Evolutionary conservation across 2,329 filamentous ascomycete genomes (phyloP).

Genomic region (Microascus cirrosus): DNA sequence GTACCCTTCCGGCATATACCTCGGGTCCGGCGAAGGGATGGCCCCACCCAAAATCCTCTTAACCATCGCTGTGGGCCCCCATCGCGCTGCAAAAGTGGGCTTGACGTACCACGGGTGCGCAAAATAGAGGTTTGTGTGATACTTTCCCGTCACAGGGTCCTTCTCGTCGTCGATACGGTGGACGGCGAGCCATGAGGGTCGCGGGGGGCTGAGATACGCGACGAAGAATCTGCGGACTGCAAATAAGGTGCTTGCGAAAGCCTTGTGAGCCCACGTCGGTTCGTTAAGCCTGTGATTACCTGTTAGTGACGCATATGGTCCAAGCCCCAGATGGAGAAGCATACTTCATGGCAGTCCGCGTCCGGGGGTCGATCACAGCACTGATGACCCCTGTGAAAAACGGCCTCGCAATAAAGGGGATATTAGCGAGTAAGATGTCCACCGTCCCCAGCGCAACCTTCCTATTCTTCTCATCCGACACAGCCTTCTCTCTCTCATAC

Average conservation of each 20-base stretch:
- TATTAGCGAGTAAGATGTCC: conserved; percentile 1
- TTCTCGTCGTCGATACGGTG: conserved; percentile 21
- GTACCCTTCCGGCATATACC: conserved; percentile 36
- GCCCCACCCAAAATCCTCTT: conserved; percentile 30
- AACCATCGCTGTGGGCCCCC: conserved; percentile 31
- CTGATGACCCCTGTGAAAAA: not conserved
- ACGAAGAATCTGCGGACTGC: conserved; percentile 31
- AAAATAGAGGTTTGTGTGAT: conserved; percentile 28
- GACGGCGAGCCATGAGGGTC: conserved; percentile 24
- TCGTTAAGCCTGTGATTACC: not conserved
- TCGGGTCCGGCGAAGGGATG: conserved; percentile 33
- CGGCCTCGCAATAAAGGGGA: not conserved
- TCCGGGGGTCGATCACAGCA: not conserved
- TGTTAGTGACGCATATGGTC: not conserved
- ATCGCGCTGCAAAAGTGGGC: conserved; percentile 33
- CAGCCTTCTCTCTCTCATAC: conserved; percentile 39
- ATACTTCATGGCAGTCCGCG: conserved; percentile 1
- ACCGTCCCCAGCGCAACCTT: conserved; percentile 4
- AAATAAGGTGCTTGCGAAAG: conserved; percentile 28
- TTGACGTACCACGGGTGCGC: conserved; percentile 42
- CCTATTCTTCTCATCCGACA: conserved; percentile 11
- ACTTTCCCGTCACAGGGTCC: conserved; percentile 27
- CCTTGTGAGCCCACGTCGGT: conserved; percentile 16
- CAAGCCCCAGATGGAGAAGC: not conserved
- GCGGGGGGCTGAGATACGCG: conserved; percentile 36